Base-by-base conservation (phyloP, 495 filamentous ascomycete genomes). In the Aspergillus campestris region DNA sequence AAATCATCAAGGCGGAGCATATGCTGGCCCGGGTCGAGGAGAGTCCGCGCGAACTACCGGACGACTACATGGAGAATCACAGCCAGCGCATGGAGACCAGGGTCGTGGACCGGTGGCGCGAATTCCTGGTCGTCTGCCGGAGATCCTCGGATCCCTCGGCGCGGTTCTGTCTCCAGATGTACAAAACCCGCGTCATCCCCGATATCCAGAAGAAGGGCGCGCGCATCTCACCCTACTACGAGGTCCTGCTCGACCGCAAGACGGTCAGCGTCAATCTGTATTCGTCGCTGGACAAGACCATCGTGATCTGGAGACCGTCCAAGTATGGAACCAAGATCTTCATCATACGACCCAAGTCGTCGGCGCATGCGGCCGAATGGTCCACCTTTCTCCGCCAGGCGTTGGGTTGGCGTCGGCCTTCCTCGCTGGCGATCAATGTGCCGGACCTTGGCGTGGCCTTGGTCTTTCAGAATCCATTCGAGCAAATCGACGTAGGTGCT, bases 1-100 rank as follows among this genome's bases (percentile, higher is more conserved):
- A 84, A 51, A 78, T 87, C 33, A 59, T 86, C 45, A 87, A 86
- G 57, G 81, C 82, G 57, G 83, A 87, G 54, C 82, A 73, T 33
- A 88, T 88, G 84, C 73, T 88, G 8, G 77, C 87, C 7, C 71
- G 79, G 8, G 71, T 84, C 10, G 83, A 87, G 49, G 61, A 70
- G 31, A 77, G 80, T 0, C 31, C 59, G 13, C 69, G 79, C 48
- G 62, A 70, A 1, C 55, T 86, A 7, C 77, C 81, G 8, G 66
- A 69, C 5, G 81, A 86, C 47, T 88, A 80, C 45, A 73, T 78
- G 29, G 84, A 88, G 59, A 84, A 83, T 49, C 71, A 75, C 35
- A 84, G 78, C 47, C 53, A 77, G 44, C 73, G 76, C 39, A 75
- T 79, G 45, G 77, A 82, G 40, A 76, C 77, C n/a, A 64, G 74